Base-by-base conservation (phyloP, 768 basidiomycete genomes). In the Crepidotus variabilis region DNA sequence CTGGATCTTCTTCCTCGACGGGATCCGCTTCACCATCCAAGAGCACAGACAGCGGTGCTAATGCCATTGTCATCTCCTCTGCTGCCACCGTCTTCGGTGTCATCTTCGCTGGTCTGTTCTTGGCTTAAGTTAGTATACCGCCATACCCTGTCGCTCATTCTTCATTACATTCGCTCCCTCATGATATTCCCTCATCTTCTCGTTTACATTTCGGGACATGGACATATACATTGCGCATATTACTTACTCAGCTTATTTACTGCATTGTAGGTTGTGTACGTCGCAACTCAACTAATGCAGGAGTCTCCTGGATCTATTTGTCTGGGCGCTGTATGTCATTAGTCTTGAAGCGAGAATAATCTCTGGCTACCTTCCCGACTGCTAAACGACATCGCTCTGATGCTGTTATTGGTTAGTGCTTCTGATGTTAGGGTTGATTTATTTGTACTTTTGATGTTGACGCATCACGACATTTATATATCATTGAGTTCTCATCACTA, bases 81-180 rank as follows among this genome's bases (percentile, higher is more conserved):
- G 50, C 55, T 13, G 47, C 58, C 11, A 53, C 61, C 5, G 4
- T 67, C 5, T 35, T 66, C 22, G 65, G 65, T 45, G 65, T 65
- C 11, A 52, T 62, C 16, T 67, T 66, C 54, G 62, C 65, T 23
- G 59, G 58, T 28, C 45, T 66, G 21, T 67, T 69, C 61, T 60
- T 67, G 35, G 60, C 68, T 11, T 69, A 58, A 59, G 33, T 43
- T 16, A 20, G 5, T 43, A 5, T 11, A 3, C 13, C 18, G 39
- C 39, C 39, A 43, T 43, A 43, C 39, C 18, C 39, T 20, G 14
- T 43, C 39, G 28, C 28, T 28, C 39, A 5, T 43, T 14, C 5
- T 5, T 16, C 39, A 43, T 16, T 43, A 14, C 39, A 43, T 11
- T 36, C 35, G 35, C 35, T 43, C 28, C 28, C 28, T 28, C 28